phyloP scores from a whole-genome alignment of 257 asterid genomes.

The Solanum boliviense region DNA sequence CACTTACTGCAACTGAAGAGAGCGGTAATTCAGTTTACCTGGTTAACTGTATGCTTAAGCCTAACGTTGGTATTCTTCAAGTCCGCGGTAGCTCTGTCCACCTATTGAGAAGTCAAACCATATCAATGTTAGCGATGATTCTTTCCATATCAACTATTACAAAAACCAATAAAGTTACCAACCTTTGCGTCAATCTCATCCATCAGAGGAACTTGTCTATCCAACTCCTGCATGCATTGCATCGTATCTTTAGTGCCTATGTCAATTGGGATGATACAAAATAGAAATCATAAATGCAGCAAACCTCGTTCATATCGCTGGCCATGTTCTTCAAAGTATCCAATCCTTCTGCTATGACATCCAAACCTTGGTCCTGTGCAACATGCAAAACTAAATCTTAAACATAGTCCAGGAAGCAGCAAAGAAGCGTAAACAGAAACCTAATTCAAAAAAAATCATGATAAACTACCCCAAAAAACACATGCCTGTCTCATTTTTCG shows the following conservation, averaged over 20 bases:
- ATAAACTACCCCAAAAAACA: slow-evolving; percentile 6
- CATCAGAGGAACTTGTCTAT: slow-evolving; percentile 97
- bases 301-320: slow-evolving; percentile 93
- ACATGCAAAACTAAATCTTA: slow-evolving; percentile 1
- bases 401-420: neutral
- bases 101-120: slow-evolving; percentile 36
- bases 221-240: slow-evolving; percentile 64
- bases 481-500: slow-evolving; percentile 92
- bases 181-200: slow-evolving; percentile 99
- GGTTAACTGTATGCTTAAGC: slow-evolving; percentile 87
- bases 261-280: slow-evolving; percentile 4
- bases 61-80: slow-evolving; percentile 94
- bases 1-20: neutral
- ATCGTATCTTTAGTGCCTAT: neutral
- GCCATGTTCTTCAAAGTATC: slow-evolving; percentile 95
- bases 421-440: neutral
- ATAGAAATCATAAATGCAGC: slow-evolving; percentile 6
- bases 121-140: neutral
- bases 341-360: slow-evolving; percentile 87
- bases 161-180: neutral
- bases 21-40: slow-evolving; percentile 31
- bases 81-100: slow-evolving; percentile 89
- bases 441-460: neutral
- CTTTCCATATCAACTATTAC: neutral
- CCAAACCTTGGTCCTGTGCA: slow-evolving; percentile 85